Percentiles rank a stretch among this genome's conserved stretches.
phyloP scores from a whole-genome alignment of 1,284 basidiomycete genomes.

The Melanopsichium pennsylvanicum region DNA sequence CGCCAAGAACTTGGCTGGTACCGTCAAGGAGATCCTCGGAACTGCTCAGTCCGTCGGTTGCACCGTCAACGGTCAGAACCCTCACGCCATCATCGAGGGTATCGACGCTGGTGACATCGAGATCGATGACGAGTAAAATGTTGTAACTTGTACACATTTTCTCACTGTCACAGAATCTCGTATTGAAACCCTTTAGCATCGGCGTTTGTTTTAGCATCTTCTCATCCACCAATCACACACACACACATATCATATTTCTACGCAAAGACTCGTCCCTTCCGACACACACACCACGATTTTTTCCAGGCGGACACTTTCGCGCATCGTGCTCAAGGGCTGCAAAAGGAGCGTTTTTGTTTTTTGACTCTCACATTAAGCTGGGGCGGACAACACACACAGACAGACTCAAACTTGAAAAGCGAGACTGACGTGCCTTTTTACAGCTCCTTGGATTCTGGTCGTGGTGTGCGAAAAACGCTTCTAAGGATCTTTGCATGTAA shows the following conservation, averaged over 20 bases:
- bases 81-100: conserved; percentile 94
- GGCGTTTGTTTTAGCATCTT: conserved; percentile 10
- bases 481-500: conserved; percentile 24
- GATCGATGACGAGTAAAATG: conserved; percentile 62
- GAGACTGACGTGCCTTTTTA: conserved; percentile 44
- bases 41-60: conserved; percentile 86
- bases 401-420: conserved; percentile 27
- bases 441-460: too few relatives aligned
- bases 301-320: too few relatives aligned
- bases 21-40: conserved; percentile 76
- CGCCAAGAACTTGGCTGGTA: conserved; percentile 86
- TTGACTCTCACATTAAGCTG: neutral
- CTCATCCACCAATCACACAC: conserved; percentile 3
- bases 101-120: conserved; percentile 93
- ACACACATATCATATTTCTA: neutral
- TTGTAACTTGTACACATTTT: neutral
- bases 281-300: too few relatives aligned
- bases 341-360: conserved; percentile 6
- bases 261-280: conserved; percentile 15
- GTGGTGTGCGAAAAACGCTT: too few relatives aligned
- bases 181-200: too few relatives aligned
- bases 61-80: conserved; percentile 91
- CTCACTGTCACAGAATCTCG: neutral
- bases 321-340: too few relatives aligned
- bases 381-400: conserved; percentile 9